Percentiles rank a stretch among this genome's conserved stretches.
Evolutionary conservation across 306 rosid species (phyloP).

Genomic region (Oxytropis ochrocephala): DNA sequence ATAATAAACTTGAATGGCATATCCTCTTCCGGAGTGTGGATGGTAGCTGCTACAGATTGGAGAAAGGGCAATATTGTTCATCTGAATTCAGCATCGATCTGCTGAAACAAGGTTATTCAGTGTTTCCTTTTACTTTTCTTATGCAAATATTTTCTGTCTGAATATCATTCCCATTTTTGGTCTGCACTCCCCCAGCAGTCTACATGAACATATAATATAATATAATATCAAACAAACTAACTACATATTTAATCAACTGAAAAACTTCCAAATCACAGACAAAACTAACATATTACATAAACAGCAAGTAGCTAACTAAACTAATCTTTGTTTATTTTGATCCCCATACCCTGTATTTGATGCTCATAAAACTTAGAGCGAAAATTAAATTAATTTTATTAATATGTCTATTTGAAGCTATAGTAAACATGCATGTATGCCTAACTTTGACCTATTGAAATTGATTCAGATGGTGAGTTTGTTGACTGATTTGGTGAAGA

Average conservation of each 20-base stretch:
- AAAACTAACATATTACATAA: neutral
- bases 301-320: neutral
- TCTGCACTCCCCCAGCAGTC: too few relatives aligned
- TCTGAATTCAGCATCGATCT: too few relatives aligned
- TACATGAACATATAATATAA: too few relatives aligned
- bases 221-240: too few relatives aligned
- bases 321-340: neutral
- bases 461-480: neutral
- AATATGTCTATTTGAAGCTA: neutral
- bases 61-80: too few relatives aligned
- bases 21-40: too few relatives aligned
- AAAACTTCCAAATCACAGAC: neutral
- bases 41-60: too few relatives aligned
- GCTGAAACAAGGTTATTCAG: too few relatives aligned
- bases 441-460: neutral
- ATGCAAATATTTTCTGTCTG: too few relatives aligned
- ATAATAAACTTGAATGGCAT: too few relatives aligned
- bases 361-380: neutral
- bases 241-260: neutral
- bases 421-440: neutral
- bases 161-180: too few relatives aligned
- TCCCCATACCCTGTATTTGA: neutral
- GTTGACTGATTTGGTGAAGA: neutral
- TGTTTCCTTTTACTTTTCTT: too few relatives aligned
- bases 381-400: neutral